Evolutionary conservation across 106 monocot species (phyloP).

Genomic region (Ottelia alismoides): DNA sequence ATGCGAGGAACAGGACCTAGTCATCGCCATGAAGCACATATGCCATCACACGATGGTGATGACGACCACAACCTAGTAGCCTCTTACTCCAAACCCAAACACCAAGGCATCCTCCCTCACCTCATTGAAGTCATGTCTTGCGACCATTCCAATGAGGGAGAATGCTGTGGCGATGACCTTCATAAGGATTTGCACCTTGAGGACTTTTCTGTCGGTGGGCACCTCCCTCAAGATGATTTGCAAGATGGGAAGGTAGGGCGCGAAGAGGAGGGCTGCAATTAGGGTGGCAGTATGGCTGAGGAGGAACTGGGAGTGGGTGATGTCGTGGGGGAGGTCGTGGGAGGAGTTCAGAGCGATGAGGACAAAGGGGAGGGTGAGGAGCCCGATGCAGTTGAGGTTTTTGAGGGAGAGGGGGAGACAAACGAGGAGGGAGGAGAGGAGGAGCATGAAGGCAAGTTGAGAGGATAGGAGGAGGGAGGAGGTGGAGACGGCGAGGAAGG

Average conservation of each 20-base stretch:
- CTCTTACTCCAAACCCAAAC: conserved; percentile 23
- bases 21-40: conserved; percentile 58
- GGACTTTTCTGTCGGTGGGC: conserved; percentile 19
- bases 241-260: conserved; percentile 52
- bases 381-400: conserved; percentile 42
- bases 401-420: conserved; percentile 30
- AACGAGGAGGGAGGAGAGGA: conserved; percentile 46
- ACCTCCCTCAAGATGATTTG: conserved; percentile 35
- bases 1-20: conserved; percentile 52
- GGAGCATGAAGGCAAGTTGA: conserved; percentile 57
- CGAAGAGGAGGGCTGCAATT: conserved; percentile 49
- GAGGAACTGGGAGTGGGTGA: conserved; percentile 26
- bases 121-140: conserved; percentile 20
- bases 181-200: conserved; percentile 71
- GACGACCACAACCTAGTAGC: conserved; percentile 30
- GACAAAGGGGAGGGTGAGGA: conserved; percentile 45
- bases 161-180: conserved; percentile 55
- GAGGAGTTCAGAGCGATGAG: conserved; percentile 33
- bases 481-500: conserved; percentile 61
- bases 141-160: conserved; percentile 23
- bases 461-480: conserved; percentile 61
- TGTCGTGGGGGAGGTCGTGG: conserved; percentile 28
- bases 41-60: conserved; percentile 34
- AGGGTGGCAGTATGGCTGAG: conserved; percentile 39
- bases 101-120: conserved; percentile 9